Evolutionary conservation across 2,329 filamentous ascomycete genomes (phyloP).

Genomic region (Parafenestella ontariensis): DNA sequence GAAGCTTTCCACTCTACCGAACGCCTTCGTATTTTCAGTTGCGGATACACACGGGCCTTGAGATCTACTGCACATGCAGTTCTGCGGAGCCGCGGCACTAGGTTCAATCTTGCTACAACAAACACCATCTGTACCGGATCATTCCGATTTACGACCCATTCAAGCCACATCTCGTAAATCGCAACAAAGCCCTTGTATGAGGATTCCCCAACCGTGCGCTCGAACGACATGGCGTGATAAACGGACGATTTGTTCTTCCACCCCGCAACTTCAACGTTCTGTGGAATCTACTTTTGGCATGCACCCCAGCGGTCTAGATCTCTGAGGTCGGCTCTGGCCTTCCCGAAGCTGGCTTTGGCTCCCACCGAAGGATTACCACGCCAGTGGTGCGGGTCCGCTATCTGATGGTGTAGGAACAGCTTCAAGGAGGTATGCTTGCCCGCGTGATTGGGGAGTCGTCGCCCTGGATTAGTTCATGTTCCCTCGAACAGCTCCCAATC

Average conservation of each 20-base stretch:
- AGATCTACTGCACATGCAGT: constrained; percentile 7
- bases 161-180: constrained; percentile 1
- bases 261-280: constrained; percentile 7
- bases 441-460: not conserved
- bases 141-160: constrained; percentile 5
- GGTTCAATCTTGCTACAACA: not conserved
- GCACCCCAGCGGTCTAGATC: constrained; percentile 2
- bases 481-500: not conserved
- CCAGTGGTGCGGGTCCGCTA: not conserved
- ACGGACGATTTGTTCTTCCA: not conserved
- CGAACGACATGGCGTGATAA: constrained; percentile 26
- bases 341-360: not conserved
- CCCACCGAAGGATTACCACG: not conserved
- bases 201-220: constrained; percentile 4
- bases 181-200: not conserved
- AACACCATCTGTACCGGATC: not conserved
- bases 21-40: constrained; percentile 3
- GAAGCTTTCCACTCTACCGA: constrained; percentile 24
- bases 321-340: not conserved
- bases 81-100: not conserved
- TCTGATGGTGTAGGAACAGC: not conserved
- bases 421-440: not conserved
- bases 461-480: not conserved
- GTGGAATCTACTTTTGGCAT: not conserved
- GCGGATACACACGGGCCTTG: constrained; percentile 13